phyloP scores from a whole-genome alignment of 2,329 filamentous ascomycete genomes.

The Talaromyces albobiverticillius region DNA sequence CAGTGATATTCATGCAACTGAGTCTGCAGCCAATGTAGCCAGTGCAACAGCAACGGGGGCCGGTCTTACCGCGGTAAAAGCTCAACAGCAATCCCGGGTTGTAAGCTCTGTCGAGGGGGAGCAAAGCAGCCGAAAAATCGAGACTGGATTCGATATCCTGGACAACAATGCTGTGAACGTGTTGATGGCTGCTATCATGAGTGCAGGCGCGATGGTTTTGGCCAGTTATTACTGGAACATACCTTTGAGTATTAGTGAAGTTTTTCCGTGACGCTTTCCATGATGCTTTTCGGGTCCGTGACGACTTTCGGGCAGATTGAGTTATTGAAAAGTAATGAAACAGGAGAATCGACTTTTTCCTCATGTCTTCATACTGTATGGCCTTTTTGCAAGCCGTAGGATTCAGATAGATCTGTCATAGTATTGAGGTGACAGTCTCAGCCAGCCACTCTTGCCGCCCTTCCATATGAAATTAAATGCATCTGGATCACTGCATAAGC shows the following conservation, averaged over 20 bases:
- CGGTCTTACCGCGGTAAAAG: slow-evolving; percentile 17
- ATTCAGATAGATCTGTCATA: too few relatives aligned
- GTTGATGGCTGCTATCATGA: slow-evolving; percentile 82
- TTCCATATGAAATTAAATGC: too few relatives aligned
- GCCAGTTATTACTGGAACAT: slow-evolving; percentile 34
- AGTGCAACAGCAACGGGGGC: slow-evolving; percentile 21
- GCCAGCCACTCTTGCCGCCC: too few relatives aligned
- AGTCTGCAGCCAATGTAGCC: slow-evolving; percentile 29
- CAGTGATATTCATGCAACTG: slow-evolving; percentile 25
- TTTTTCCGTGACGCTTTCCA: slow-evolving; percentile 4
- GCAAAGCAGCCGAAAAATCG: slow-evolving; percentile 54
- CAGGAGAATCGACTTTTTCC: background rate
- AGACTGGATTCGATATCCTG: slow-evolving; percentile 69
- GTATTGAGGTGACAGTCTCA: too few relatives aligned
- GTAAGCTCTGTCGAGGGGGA: slow-evolving; percentile 42
- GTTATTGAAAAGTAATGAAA: background rate
- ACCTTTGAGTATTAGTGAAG: slow-evolving; percentile 7
- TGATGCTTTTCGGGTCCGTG: too few relatives aligned
- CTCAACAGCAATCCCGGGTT: slow-evolving; percentile 1
- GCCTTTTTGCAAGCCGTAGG: too few relatives aligned
- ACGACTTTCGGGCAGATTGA: too few relatives aligned
- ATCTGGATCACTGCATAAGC: too few relatives aligned
- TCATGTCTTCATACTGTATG: too few relatives aligned
- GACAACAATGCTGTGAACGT: slow-evolving; percentile 98
- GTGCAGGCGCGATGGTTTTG: slow-evolving; percentile 68